A percentile compares a stretch with the other conserved stretches of the same genome.
Evolutionary conservation across 257 asterid genomes (phyloP).

Genomic region (Cynanchum wilfordii): DNA sequence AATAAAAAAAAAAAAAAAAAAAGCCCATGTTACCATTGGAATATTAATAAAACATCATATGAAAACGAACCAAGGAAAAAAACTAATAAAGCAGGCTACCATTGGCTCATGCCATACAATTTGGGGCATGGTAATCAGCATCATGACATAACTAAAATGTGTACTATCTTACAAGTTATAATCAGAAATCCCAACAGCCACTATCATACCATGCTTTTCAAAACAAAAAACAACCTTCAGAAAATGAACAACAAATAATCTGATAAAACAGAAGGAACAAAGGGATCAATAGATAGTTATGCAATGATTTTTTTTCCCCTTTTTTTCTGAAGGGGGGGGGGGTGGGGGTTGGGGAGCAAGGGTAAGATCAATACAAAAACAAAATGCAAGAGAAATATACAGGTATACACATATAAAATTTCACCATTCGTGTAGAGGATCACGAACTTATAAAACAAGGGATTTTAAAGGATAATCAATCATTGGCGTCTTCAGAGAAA

Average conservation of each 20-base stretch:
- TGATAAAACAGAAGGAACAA: background rate
- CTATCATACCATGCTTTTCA: background rate
- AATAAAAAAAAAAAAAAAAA: too few relatives aligned
- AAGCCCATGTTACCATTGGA: too few relatives aligned
- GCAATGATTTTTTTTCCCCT: background rate
- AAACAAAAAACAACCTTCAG: background rate
- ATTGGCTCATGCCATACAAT: background rate
- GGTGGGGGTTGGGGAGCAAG: background rate
- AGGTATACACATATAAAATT: background rate
- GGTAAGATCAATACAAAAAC: background rate
- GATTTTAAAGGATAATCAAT: constrained; percentile 9
- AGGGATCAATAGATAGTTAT: background rate
- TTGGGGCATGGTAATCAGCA: background rate
- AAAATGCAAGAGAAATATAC: background rate
- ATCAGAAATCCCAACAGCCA: background rate
- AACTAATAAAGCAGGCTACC: background rate
- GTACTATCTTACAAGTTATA: background rate
- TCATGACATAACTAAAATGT: background rate
- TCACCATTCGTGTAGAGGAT: background rate
- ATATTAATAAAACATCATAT: background rate
- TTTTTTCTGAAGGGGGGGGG: too few relatives aligned
- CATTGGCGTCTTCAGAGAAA: constrained; percentile 12
- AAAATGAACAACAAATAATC: background rate
- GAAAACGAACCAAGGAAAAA: background rate
- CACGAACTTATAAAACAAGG: background rate